Evolutionary conservation across 1,139 yeast species (phyloP), one percentile per base, ranked within the genome.

Genomic region (Lodderomyces elongisporus): DNA sequence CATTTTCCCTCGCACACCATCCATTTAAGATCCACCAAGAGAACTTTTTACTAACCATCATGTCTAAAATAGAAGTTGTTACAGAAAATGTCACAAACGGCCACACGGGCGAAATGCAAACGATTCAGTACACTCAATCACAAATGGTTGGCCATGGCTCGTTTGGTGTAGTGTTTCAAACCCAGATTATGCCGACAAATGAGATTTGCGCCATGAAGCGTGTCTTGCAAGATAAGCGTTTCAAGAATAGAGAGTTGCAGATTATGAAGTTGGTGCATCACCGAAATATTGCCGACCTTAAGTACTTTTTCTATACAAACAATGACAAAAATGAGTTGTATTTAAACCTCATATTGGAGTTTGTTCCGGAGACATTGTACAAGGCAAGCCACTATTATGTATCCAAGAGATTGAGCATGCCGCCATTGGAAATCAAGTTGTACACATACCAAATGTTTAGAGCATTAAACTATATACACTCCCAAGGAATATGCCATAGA

Each of bases 111-210:
- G 80, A 77, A 44, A 51, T 67, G 25, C 70, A 70, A 38, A 73
- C 73, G 36, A 68, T 85, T 39, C 74, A 74, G 41, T 84, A 82
- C 61, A 76, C 85, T 21, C 85, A 80, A 52, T 74, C 78, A 38
- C 79, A 85, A 50, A 89, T 89, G 70, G 95, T 89, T 33, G 98
- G 98, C 13, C 95, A 87, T 58, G 98, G 98, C 12, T 88, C 97
- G 14, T 91, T 91, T 65, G 98, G 98, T 4, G 91, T 88, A 22
- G 98, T 91, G 18, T 88, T 87, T 55, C 94, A 87, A 50, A 87
- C 96, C 7, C 80, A 77, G 41, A 70, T 91, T 30, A 58, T 77
- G 44, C 91, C 94, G 17, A 70, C 84, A 24, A 79, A 84, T 41
- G 85, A 81, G 51, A 62, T 70, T 24, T 95, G 93, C 17, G 99